Evolutionary conservation across 306 rosid species (phyloP), one percentile per base, ranked within the genome.

Genomic region (Prosopis cineraria): DNA sequence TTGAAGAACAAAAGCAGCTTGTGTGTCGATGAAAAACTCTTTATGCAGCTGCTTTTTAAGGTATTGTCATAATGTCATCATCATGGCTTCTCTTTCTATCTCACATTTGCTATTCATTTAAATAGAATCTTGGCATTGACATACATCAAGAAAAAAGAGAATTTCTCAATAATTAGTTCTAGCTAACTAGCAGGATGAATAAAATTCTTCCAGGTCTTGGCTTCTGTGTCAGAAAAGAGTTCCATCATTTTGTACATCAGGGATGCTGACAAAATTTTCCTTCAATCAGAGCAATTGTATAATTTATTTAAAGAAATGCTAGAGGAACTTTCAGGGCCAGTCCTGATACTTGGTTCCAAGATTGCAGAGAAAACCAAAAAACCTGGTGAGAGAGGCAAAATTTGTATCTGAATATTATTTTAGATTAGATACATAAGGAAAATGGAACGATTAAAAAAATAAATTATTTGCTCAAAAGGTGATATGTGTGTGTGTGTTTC

Each of bases 201-300:
- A 52, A 6, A 8, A n/a, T 52, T 52, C 59, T 52, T 52, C 59
- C 59, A 52, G 59, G 59, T 52, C 59, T n/a, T 52, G 59, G 59
- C 9, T 8, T 52, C 59, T 52, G 59, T 52, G 59, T 52, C 29
- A 52, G 59, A 20, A 52, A 52, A 20, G 59, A 52, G 59, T n/a
- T n/a, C 27, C 25, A 52, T 52, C 29, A 52, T 52, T 52, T 52
- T 52, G 59, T 52, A 52, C 59, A 52, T 52, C 59, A 52, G 59
- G 59, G 59, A 52, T 52, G 59, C 20, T 20, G 29, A 52, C 59
- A 52, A 52, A 29, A 52, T 52, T 20, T 52, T 52, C 13, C 59
- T 20, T 29, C 59, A 52, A 52, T 52, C 59, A 52, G 59, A 52
- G 29, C 24, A 52, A 52, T 13, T 52, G 11, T n/a, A 52, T 52